phyloP scores from a whole-genome alignment of 2,329 filamentous ascomycete species.

The Colletotrichum chlorophyti region DNA sequence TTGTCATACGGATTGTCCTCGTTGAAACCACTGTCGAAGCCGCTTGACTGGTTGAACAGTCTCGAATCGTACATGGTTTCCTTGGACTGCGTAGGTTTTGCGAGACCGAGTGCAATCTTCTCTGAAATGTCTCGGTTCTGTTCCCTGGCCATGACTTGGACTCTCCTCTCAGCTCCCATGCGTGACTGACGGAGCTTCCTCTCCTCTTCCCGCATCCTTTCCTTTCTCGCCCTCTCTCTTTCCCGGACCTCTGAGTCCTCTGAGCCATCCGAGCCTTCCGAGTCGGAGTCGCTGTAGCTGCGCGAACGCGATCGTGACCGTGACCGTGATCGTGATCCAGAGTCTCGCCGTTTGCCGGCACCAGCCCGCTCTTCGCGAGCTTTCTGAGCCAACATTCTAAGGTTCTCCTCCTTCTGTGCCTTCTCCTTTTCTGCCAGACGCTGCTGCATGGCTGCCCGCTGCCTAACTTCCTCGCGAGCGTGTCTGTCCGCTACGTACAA shows the following conservation, averaged over 20 bases:
- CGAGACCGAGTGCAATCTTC: constrained; percentile 91
- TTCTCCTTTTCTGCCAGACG: constrained; percentile 96
- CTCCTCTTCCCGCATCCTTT: constrained; percentile 83
- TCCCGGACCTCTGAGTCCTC: constrained; percentile 77
- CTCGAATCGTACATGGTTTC: constrained; percentile 98
- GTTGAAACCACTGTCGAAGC: constrained; percentile 92
- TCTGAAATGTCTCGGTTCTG: constrained; percentile 97
- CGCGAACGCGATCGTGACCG: constrained; percentile 47
- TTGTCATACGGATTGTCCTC: constrained; percentile 98
- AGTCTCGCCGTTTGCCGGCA: constrained; percentile 53
- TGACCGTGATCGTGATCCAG: constrained; percentile 44
- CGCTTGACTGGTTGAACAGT: constrained; percentile 91
- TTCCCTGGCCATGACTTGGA: constrained; percentile 92
- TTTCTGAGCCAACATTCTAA: constrained; percentile 87
- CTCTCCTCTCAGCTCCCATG: constrained; percentile 91
- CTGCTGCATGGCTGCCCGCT: constrained; percentile 94
- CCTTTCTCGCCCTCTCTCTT: constrained; percentile 78
- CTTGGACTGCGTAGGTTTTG: constrained; percentile 89
- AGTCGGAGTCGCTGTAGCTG: constrained; percentile 61
- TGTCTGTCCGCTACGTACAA: constrained; percentile 94
- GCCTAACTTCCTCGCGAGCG: constrained; percentile 92
- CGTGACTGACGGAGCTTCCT: constrained; percentile 89
- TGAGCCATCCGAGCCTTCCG: constrained; percentile 55
- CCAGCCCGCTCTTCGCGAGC: constrained; percentile 81
- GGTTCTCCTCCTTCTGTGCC: constrained; percentile 88